Percentiles rank a stretch among this genome's conserved stretches.
These are phyloP conservation scores for Cercospora brassicicola DNA, from an alignment of 2,329 filamentous ascomycete genomes.

Conservation along the genomic window DNA sequence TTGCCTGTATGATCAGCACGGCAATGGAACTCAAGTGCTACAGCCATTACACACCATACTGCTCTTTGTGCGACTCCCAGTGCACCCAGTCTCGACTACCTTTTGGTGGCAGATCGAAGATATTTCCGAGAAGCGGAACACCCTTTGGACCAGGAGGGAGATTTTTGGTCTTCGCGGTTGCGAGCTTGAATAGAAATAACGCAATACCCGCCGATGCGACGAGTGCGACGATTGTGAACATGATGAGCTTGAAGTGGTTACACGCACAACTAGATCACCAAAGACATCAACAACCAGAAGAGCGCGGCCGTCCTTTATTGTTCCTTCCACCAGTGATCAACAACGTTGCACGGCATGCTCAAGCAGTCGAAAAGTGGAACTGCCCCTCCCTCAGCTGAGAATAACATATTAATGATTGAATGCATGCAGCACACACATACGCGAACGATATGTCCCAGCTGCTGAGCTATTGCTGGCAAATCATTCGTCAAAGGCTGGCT, in stretches of 20 bases:
- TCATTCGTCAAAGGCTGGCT: not conserved
- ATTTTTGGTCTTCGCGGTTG: conserved; percentile 1
- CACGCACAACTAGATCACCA: not conserved
- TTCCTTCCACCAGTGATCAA: not conserved
- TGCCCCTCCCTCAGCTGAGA: not conserved
- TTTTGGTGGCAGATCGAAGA: conserved; percentile 25
- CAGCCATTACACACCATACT: conserved; percentile 12
- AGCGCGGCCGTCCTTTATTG: not conserved
- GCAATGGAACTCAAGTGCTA: too few relatives aligned
- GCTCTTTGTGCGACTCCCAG: conserved; percentile 47
- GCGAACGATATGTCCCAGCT: not conserved
- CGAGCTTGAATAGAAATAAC: not conserved
- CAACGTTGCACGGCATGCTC: not conserved
- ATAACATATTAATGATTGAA: not conserved
- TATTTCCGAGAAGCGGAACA: conserved; percentile 30
- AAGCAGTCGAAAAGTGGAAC: not conserved
- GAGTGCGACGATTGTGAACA: not conserved
- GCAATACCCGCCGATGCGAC: conserved; percentile 1
- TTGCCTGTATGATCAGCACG: not conserved
- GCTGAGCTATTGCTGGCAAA: not conserved
- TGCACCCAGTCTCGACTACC: conserved; percentile 43
- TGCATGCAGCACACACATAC: not conserved
- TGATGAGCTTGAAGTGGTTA: not conserved
- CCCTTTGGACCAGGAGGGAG: conserved; percentile 30
- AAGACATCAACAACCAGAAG: not conserved